Evolutionary conservation across 2,329 filamentous ascomycete species (phyloP), one percentile per base, ranked within the genome.

Genomic region (Whalleya microplaca): DNA sequence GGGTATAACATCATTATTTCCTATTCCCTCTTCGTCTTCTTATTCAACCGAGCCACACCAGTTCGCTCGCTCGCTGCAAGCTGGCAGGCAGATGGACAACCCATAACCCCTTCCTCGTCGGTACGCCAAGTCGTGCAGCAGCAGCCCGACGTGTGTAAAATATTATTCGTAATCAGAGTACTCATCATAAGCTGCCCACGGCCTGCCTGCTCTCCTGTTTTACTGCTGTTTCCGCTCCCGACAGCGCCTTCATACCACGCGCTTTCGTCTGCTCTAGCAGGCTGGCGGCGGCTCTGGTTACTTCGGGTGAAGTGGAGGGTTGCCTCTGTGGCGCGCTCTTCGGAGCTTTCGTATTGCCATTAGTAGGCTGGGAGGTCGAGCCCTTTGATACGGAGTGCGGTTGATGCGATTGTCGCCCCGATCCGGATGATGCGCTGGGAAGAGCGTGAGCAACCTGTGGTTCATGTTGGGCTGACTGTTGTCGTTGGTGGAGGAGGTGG

Each of bases 261-360:
- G 65, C 60, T 45, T 68, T 71, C 4, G 70, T 71, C 50, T 72
- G 71, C 19, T 72, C 69, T 19, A 72, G 53, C 18, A 72, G 27
- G 44, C 49, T 70, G 18, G 71, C 71, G 18, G 71, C 71, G 12
- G 72, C 72, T 51, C 77, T 73, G 44, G 76, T 71, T 57, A 79
- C 65, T 61, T 80, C 77, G n/a, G 78, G 76, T 0, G 78, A 80
- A 27, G 73, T 76, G 9, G 77, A 76, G 29, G 45, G 49, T 40
- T 63, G 66, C 58, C 63, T 70, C 54, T 62, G 59, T 40, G n/a
- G n/a, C n/a, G 55, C 49, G 41, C 46, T 47, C 45, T 71, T 72
- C 12, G 63, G 61, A 6, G 62, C 32, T 45, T 67, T 70, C 3
- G 63, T 51, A 45, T 64, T 62, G 27, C 65, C 64, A 43, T 71